Evolutionary conservation across 257 asterid genomes (phyloP), one percentile per base, ranked within the genome.

Genomic region (Solanum rostratum): DNA sequence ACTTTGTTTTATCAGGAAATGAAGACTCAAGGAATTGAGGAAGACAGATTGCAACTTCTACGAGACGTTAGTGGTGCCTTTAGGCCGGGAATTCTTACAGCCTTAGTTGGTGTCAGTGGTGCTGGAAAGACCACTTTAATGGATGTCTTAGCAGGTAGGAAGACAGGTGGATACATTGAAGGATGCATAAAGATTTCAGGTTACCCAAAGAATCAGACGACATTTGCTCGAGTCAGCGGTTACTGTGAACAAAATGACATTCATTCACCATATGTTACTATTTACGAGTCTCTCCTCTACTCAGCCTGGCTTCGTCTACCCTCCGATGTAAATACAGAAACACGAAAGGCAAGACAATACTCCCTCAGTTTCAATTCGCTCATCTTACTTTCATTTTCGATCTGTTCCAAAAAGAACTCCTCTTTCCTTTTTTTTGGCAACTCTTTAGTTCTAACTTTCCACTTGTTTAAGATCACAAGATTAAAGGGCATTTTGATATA

Each of bases 301-400:
- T 95, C 98, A 49, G 98, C 98, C 24, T 95, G 98, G 98, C 91
- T 95, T 3, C 97, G 98, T 79, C 97, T 93, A 15, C 84, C 98
- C 80, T 87, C 93, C n/a, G 97, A 95, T 80, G 92, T 95, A 37
- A 87, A 88, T 55, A 92, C 92, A 74, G 92, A 91, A 85, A 92
- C 92, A 53, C 92, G 97, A 54, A 92, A 92, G 97, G 98, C 80
- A 88, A 86, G 92, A 78, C 10, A 15, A 60, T 74, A 74, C 33
- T 59, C 66, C 33, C 66, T 14, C 12, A 29, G 5, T 59, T 22
- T 59, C 66, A n/a, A 10, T 59, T 59, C n/a, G 66, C 4, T 59
- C 10, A 15, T n/a, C 29, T 22, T 59, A n/a, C 66, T 59, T 59
- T 10, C 66, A 14, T n/a, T n/a, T 59, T 1, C 1, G n/a, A 30